Base-by-base conservation (phyloP, 345 rosid genomes). In the Zanthoxylum bungeanum region DNA sequence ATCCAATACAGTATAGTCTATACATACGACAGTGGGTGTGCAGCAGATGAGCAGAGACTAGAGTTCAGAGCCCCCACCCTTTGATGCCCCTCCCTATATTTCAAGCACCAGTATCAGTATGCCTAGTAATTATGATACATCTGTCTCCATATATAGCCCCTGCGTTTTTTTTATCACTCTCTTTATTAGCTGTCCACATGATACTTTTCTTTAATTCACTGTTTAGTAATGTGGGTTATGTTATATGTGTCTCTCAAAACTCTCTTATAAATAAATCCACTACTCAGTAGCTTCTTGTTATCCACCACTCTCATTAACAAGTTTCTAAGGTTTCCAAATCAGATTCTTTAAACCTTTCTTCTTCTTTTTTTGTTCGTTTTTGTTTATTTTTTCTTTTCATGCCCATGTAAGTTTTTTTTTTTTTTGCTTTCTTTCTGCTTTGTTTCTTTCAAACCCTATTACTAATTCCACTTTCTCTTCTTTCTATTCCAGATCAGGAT, bases 121-220 rank as follows among this genome's bases (percentile, higher is more conserved):
- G 67, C 75, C 84, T 81, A 75, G 75, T 33, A 5, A 67, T 76
- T 68, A 59, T 70, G 63, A 77, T 72, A 78, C 81, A 74, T 78
- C 77, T 68, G 70, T 37, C 47, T 77, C 59, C 21, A 49, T n/a
- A n/a, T n/a, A n/a, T 74, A 79, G 71, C 70, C 68, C 73, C 60
- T 44, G 2, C 3, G n/a, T 16, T 2, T n/a, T n/a, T n/a, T n/a
- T n/a, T n/a, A n/a, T n/a, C n/a, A n/a, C 68, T 67, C 39, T 24
- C 74, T 66, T 69, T 75, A 84, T 83, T 84, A 84, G 84, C 86
- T 86, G 88, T 76, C 76, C 56, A 56, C 79, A 76, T 70, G 76
- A 66, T 76, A 58, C 9, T 76, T 46, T 51, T 66, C 71, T 72
- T 77, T 60, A 70, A 77, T 77, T 81, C 73, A 77, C 77, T 75